These are phyloP conservation scores for Candida tunisiensis DNA, from an alignment of 1,139 yeast genomes.

Conservation along the genomic window DNA sequence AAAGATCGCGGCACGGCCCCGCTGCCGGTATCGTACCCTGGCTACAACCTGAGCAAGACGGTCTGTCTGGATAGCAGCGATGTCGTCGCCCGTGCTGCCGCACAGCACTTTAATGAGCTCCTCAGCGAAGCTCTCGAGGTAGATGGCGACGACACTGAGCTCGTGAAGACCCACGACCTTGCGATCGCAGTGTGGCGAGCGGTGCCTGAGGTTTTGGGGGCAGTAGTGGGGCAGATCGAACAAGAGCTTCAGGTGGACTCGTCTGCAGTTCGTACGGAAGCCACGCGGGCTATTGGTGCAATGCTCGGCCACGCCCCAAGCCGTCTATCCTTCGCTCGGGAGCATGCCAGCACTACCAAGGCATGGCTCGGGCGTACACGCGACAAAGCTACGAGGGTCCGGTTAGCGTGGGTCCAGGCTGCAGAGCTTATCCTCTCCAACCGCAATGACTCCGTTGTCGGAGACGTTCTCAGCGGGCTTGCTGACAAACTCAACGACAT, in stretches of 20 bases:
- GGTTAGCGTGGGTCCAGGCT: slow-evolving; percentile 54
- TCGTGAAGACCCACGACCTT: slow-evolving; percentile 39
- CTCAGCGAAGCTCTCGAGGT: slow-evolving; percentile 19
- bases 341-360: slow-evolving; percentile 45
- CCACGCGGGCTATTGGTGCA: slow-evolving; percentile 59
- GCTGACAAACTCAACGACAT: slow-evolving; percentile 57
- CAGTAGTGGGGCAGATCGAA: slow-evolving; percentile 66
- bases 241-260: slow-evolving; percentile 62
- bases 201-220: slow-evolving; percentile 56
- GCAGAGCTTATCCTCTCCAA: slow-evolving; percentile 28
- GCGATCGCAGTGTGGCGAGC: slow-evolving; percentile 59
- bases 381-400: slow-evolving; percentile 48
- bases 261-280: slow-evolving; percentile 41
- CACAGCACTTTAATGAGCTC: slow-evolving; percentile 36
- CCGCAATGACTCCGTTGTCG: slow-evolving; percentile 27
- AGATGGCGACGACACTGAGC: slow-evolving; percentile 12
- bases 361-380: slow-evolving; percentile 63
- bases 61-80: slow-evolving; percentile 61
- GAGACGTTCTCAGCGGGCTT: slow-evolving; percentile 41
- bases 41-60: slow-evolving; percentile 47
- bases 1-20: slow-evolving; percentile 14
- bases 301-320: slow-evolving; percentile 37
- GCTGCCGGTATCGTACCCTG: slow-evolving; percentile 28
- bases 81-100: slow-evolving; percentile 59
- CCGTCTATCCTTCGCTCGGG: slow-evolving; percentile 38